Evolutionary conservation across 805 yeast genomes (phyloP).

Genomic region (Pichia cephalocereana): DNA sequence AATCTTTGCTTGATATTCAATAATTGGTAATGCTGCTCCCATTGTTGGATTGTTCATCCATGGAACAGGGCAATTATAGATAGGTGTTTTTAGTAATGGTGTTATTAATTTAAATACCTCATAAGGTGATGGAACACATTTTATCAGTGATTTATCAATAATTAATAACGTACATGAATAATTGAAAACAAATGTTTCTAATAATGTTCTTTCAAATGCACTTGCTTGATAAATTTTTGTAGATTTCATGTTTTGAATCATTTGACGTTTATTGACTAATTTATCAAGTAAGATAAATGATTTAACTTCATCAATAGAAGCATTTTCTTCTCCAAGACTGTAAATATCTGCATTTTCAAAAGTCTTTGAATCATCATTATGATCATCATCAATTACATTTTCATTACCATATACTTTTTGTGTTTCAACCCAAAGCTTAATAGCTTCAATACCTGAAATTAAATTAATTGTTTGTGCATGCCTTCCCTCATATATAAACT

Average conservation of each 20-base stretch:
- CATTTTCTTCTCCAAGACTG: not conserved
- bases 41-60: constrained; percentile 36
- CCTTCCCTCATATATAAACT: constrained; percentile 23
- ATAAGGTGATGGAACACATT: constrained; percentile 34
- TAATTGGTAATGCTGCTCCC: constrained; percentile 31
- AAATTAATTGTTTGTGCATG: constrained; percentile 27
- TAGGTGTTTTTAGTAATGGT: constrained; percentile 25
- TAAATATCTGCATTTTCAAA: not conserved
- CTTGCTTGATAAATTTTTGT: not conserved
- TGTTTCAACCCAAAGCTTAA: constrained; percentile 21
- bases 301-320: not conserved
- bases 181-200: constrained; percentile 38
- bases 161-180: constrained; percentile 30
- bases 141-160: constrained; percentile 23
- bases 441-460: constrained; percentile 29
- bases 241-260: not conserved
- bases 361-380: not conserved
- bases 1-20: constrained; percentile 31
- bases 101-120: constrained; percentile 26
- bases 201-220: constrained; percentile 27
- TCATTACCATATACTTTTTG: constrained; percentile 1
- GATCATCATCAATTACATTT: not conserved
- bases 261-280: constrained; percentile 1
- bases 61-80: constrained; percentile 24
- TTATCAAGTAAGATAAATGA: constrained; percentile 5